Evolutionary conservation across 2,329 filamentous ascomycete genomes (phyloP), one percentile per base, ranked within the genome.

Genomic region (Ophiostoma triangulosporum): DNA sequence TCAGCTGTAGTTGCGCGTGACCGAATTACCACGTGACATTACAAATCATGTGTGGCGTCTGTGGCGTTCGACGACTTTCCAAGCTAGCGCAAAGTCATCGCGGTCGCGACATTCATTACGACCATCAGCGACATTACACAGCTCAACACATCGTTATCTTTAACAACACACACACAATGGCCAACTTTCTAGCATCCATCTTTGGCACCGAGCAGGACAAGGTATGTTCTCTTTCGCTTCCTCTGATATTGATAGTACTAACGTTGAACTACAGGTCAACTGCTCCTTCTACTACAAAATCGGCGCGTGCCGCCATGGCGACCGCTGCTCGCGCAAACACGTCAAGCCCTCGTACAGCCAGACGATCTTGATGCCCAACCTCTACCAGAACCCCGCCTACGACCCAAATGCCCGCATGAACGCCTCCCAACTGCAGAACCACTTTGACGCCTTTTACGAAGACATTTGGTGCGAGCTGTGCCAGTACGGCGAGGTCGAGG

Each of bases 221-320:
- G 68, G 62, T 62, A 54, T 45, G 60, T 48, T 29, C 24, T 26
- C 14, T 7, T 26, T 17, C 48, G 33, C 4, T 6, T n/a, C 14
- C 50, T n/a, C n/a, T 26, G 14, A 35, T 17, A 20, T 33, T 7
- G 14, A 27, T 22, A 6, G 31, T 38, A 24, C 49, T 54, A 43
- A 51, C 48, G 6, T 20, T 12, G n/a, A n/a, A n/a, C 14, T 27
- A 33, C 64, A 64, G 62, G 90, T 96, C 75, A 96, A 97, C 80
- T 96, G 93, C 80, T 93, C 86, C 55, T 98, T 98, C 81, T 98
- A 98, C 82, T 90, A 96, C 86, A 98, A 98, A 76, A 98, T 98
- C 70, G 93, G 93, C 68, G 93, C 93, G 53, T 98, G 93, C 76
- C 85, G 93, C 58, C 93, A 98, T 77, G 93, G 93, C 67, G 93